A percentile compares a stretch with the other conserved stretches of the same genome.
Conservation (phyloP, 306 rosid species). For the Arachis hypogaea region DNA sequence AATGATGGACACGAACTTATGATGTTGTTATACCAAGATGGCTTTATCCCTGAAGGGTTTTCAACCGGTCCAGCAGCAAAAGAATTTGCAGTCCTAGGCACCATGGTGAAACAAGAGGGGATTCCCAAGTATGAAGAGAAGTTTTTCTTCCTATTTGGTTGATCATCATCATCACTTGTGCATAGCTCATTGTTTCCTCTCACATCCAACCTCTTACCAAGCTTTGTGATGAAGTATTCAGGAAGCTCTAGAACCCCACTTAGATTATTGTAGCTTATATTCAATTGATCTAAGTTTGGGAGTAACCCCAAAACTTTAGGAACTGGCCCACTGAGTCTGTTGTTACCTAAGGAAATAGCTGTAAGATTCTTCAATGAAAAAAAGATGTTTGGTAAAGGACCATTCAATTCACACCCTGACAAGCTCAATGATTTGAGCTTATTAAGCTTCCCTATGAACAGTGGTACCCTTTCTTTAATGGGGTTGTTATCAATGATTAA, state of each 20-base stretch:
- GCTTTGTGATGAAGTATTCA: constrained; percentile 52
- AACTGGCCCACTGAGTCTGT: constrained; percentile 57
- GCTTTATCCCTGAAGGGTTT: constrained; percentile 42
- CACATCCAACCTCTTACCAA: constrained; percentile 63
- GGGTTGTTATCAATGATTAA: constrained; percentile 61
- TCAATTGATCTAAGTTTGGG: constrained; percentile 54
- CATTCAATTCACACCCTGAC: constrained; percentile 58
- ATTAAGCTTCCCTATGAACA: constrained; percentile 47
- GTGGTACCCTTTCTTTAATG: constrained; percentile 52
- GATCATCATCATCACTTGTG: constrained; percentile 19
- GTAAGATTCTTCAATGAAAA: constrained; percentile 55
- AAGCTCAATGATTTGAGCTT: constrained; percentile 57
- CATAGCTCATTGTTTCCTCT: constrained; percentile 67
- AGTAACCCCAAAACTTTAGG: constrained; percentile 54
- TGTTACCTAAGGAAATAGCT: constrained; percentile 55
- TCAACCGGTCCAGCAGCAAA: constrained; percentile 42
- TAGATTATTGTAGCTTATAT: constrained; percentile 61
- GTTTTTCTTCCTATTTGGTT: constrained; percentile 43
- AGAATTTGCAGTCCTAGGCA: constrained; percentile 36
- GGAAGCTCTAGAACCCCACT: constrained; percentile 61
- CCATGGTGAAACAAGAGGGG: constrained; percentile 48
- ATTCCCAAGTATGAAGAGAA: constrained; percentile 41
- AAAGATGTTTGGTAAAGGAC: constrained; percentile 45
- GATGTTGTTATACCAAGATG: constrained; percentile 40
- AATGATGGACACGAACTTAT: constrained; percentile 46